phyloP scores from a whole-genome alignment of 2,329 filamentous ascomycete genomes.

The Fusarium bulbicola region DNA sequence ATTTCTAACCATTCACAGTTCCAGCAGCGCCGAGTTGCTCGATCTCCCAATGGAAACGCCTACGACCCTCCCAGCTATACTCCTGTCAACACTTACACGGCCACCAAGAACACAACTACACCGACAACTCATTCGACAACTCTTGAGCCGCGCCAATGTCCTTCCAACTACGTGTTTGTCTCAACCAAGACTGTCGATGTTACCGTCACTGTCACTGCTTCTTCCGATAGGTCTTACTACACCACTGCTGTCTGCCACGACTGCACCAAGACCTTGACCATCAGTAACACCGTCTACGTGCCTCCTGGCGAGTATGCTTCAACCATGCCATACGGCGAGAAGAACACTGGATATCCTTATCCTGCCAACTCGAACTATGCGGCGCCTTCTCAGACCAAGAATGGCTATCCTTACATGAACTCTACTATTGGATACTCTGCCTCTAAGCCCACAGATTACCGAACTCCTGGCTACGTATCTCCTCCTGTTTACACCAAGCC shows the following conservation, averaged over 20 bases:
- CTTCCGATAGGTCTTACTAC: constrained; percentile 34
- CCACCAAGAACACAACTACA: constrained; percentile 26
- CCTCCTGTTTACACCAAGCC: constrained; percentile 23
- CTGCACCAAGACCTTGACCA: constrained; percentile 13
- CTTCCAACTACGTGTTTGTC: constrained; percentile 37
- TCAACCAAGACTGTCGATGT: constrained; percentile 48
- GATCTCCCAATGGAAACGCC: not conserved
- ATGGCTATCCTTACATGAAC: constrained; percentile 28
- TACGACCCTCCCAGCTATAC: constrained; percentile 18
- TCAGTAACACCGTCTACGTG: constrained; percentile 15
- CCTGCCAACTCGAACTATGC: constrained; percentile 22
- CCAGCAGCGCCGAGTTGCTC: constrained; percentile 2
- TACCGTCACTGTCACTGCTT: constrained; percentile 47
- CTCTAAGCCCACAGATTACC: constrained; percentile 7
- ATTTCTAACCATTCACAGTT: constrained; percentile 23
- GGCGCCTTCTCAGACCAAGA: constrained; percentile 12
- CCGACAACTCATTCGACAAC: constrained; percentile 15
- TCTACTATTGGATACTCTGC: constrained; percentile 21
- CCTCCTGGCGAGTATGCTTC: constrained; percentile 17
- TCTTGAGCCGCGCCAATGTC: constrained; percentile 31
- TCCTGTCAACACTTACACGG: not conserved
- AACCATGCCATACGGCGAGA: constrained; percentile 21
- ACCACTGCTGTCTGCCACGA: constrained; percentile 25
- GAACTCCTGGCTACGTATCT: constrained; percentile 8
- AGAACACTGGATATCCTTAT: constrained; percentile 12